A percentile compares a stretch with the other conserved stretches of the same genome.
phyloP scores from a whole-genome alignment of 2,329 filamentous ascomycete species.

The Aspergillus proliferans region DNA sequence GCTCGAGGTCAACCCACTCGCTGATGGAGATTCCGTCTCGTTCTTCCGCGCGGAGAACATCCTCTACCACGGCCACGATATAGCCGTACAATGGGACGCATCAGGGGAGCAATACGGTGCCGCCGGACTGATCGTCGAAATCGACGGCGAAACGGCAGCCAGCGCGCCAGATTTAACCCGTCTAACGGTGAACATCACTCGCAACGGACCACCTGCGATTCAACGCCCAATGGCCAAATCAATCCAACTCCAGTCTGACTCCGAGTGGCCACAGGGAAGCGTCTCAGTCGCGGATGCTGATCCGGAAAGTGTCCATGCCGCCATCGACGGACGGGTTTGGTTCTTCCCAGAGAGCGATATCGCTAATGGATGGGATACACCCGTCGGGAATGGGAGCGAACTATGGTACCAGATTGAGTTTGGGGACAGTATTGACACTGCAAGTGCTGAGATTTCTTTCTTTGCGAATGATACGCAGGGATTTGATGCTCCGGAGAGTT shows the following conservation, averaged over 20 bases:
- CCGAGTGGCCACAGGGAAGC: slow-evolving; percentile 8
- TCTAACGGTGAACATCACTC: slow-evolving; percentile 5
- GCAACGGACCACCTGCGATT: slow-evolving; percentile 2
- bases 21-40: slow-evolving; percentile 21
- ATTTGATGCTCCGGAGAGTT: slow-evolving; percentile 9
- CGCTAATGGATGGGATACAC: slow-evolving; percentile 17
- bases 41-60: slow-evolving; percentile 40
- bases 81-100: slow-evolving; percentile 39
- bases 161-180: slow-evolving; percentile 5
- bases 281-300: slow-evolving; percentile 11
- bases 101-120: slow-evolving; percentile 8
- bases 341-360: slow-evolving; percentile 11
- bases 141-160: slow-evolving; percentile 11
- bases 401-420: slow-evolving; percentile 16
- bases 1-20: slow-evolving; percentile 37
- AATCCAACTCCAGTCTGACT: slow-evolving; percentile 7
- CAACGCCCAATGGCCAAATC: slow-evolving; percentile 10
- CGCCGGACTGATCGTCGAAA: slow-evolving; percentile 8
- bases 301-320: slow-evolving; percentile 6
- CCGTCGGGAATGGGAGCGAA: slow-evolving; percentile 11
- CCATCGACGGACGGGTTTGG: slow-evolving; percentile 15
- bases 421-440: not conserved
- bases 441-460: slow-evolving; percentile 13
- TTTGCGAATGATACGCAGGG: slow-evolving; percentile 8
- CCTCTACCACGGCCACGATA: slow-evolving; percentile 37